Base-by-base conservation (phyloP, 305 asterid genomes). In the Salvia sclarea region DNA sequence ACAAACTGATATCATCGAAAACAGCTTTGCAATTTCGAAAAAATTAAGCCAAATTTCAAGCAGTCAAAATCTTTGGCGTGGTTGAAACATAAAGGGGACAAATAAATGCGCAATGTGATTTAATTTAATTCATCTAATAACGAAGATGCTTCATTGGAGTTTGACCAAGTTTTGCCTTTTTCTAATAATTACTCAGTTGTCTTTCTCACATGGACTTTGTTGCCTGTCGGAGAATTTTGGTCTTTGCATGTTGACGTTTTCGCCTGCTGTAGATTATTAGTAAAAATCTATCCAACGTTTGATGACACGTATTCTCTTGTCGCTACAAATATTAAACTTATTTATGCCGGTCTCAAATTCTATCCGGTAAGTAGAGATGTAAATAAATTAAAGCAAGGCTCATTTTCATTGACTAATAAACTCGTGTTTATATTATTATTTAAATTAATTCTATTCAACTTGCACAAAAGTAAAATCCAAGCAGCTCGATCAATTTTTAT, bases 131-230 rank as follows among this genome's bases (percentile, higher is more conserved):
- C 2, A 21, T 50, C 2, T 49, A 7, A 14, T 24, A 59, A 5
- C 24, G 37, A 6, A 61, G 57, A 60, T 50, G 11, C 31, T 12
- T 50, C 8, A 9, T 12, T 38, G 17, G 25, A 16, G 56, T 75
- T 68, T 48, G 72, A 69, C 72, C 64, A 47, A 48, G 72, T 45
- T 69, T 61, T 45, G 16, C 24, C 11, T 37, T 62, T 48, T 38
- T 21, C 30, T 9, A 41, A 2, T 45, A 55, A 28, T 31, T 31
- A 2, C 2, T 7, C 0, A 30, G 28, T 75, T 75, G 79, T 64
- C 75, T 69, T 74, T 60, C 79, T 69, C 68, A 5, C 48, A 69
- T 75, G 72, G 64, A 62, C 53, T 68, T 75, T 63, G 75, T 64
- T 47, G 75, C 37, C 38, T 56, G 79, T 62, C 69, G 55, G 57